A percentile compares a stretch with the other conserved stretches of the same genome.
Evolutionary conservation across 805 yeast species (phyloP).

Genomic region (Brettanomyces sp.): DNA sequence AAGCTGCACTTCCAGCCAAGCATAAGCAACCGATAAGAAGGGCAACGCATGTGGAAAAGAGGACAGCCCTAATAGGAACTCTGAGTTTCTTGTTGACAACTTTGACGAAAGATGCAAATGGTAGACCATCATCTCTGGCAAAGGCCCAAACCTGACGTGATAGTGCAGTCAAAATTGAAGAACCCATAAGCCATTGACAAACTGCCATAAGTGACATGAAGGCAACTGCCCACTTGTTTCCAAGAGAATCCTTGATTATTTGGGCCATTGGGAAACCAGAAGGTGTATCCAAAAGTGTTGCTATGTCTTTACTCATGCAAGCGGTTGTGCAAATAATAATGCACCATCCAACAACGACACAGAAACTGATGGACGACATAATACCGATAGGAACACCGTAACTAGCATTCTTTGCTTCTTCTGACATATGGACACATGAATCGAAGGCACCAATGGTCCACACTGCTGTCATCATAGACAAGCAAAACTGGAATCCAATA

Average conservation of each 20-base stretch:
- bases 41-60: conserved; percentile 39
- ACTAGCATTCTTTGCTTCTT: conserved; percentile 55
- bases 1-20: conserved; percentile 46
- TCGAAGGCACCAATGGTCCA: conserved; percentile 73
- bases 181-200: conserved; percentile 60
- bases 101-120: conserved; percentile 44
- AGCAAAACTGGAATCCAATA: conserved; percentile 43
- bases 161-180: conserved; percentile 49
- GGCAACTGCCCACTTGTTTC: conserved; percentile 54
- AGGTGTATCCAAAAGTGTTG: conserved; percentile 29
- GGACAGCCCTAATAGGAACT: conserved; percentile 55
- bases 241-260: conserved; percentile 49
- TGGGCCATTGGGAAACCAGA: conserved; percentile 59
- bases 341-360: conserved; percentile 50
- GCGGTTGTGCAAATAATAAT: conserved; percentile 45
- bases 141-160: conserved; percentile 70
- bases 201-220: conserved; percentile 47
- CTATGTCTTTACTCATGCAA: conserved; percentile 38
- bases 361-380: conserved; percentile 41
- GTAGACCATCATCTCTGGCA: conserved; percentile 67
- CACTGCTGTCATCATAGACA: conserved; percentile 44
- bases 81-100: conserved; percentile 41
- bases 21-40: conserved; percentile 44
- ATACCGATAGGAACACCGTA: conserved; percentile 58
- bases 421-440: conserved; percentile 62